Percentiles rank a stretch among this genome's conserved stretches.
These are phyloP conservation scores for Epichloe elymi DNA, from an alignment of 2,329 filamentous ascomycete genomes.

Conservation along the genomic window DNA sequence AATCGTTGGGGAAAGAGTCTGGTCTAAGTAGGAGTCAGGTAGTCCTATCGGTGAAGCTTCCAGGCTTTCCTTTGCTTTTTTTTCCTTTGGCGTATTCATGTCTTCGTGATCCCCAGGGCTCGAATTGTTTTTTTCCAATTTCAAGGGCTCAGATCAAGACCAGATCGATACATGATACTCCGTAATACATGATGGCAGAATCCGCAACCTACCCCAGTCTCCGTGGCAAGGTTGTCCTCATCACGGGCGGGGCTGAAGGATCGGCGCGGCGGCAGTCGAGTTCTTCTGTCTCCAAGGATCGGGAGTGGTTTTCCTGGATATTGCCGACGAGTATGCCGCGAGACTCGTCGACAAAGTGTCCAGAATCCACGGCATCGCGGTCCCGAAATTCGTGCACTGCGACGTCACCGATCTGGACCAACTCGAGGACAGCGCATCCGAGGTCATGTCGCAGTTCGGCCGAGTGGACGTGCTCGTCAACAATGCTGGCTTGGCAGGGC, in stretches of 20 bases:
- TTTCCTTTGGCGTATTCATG: too few relatives aligned
- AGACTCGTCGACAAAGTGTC: slow-evolving; percentile 13
- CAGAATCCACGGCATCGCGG: slow-evolving; percentile 7
- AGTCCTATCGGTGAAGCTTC: too few relatives aligned
- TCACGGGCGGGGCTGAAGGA: slow-evolving; percentile 35
- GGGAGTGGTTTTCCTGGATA: slow-evolving; percentile 31
- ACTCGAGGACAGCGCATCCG: slow-evolving; percentile 20
- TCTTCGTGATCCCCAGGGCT: too few relatives aligned
- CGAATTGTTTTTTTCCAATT: too few relatives aligned
- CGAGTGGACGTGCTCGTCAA: neutral
- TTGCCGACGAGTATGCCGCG: slow-evolving; percentile 18
- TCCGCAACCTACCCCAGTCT: too few relatives aligned
- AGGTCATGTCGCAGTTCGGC: slow-evolving; percentile 15
- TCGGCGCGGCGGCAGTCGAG: slow-evolving; percentile 31
- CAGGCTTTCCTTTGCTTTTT: too few relatives aligned
- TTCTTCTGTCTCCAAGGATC: slow-evolving; percentile 30
- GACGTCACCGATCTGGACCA: slow-evolving; percentile 25
- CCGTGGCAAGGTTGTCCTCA: slow-evolving; percentile 22
- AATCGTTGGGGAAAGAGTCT: too few relatives aligned
- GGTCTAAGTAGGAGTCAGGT: too few relatives aligned
- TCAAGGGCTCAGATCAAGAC: too few relatives aligned
- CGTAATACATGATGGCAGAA: too few relatives aligned
- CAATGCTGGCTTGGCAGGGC: too few relatives aligned
- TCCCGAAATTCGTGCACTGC: slow-evolving; percentile 28
- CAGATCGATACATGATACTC: too few relatives aligned